phyloP scores from a whole-genome alignment of 495 filamentous ascomycete genomes.

The Parmelia sp. region DNA sequence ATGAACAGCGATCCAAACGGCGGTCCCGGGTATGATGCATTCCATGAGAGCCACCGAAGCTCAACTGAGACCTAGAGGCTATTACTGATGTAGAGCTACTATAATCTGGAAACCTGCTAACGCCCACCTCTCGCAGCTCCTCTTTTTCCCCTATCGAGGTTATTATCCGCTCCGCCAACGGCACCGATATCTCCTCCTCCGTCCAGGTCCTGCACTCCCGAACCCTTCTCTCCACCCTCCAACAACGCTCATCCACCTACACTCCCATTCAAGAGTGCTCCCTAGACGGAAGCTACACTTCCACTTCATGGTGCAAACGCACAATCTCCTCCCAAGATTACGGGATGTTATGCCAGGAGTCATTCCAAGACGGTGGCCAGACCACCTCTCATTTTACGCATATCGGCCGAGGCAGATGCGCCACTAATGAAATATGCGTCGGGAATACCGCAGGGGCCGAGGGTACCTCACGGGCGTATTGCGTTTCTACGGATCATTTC shows the following conservation, averaged over 20 bases:
- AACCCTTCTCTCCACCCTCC: not conserved
- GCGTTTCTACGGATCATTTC: not conserved
- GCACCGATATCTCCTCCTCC: not conserved
- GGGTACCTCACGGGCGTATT: not conserved
- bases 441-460: not conserved
- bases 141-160: not conserved
- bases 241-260: not conserved
- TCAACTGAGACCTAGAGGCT: no score
- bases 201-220: not conserved
- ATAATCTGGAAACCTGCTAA: not conserved
- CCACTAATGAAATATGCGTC: not conserved
- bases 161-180: slow-evolving; percentile 1
- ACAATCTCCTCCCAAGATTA: not conserved
- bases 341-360: no score
- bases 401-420: not conserved
- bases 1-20: not conserved
- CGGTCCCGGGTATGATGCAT: not conserved
- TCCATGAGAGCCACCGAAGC: no score
- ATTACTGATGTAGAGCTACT: no score
- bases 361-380: no score
- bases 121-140: not conserved
- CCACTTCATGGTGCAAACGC: not conserved
- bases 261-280: not conserved
- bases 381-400: no score
- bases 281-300: no score